A percentile compares a stretch with the other conserved stretches of the same genome.
phyloP scores from a whole-genome alignment of 225 moss, liverwort and hornwort genomes.

The Pseudisothecium myosuroides region DNA sequence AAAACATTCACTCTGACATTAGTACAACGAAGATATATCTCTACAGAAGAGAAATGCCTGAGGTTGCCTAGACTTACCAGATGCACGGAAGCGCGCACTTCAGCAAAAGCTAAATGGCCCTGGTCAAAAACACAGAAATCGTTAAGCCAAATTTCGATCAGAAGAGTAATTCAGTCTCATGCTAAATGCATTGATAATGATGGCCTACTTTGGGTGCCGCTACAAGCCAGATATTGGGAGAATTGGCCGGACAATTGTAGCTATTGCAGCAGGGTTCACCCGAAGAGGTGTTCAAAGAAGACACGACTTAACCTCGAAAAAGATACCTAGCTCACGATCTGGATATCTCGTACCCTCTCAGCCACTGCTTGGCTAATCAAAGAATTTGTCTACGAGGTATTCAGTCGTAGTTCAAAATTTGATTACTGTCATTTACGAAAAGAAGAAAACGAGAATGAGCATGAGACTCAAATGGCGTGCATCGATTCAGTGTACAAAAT shows the following conservation, averaged over 20 bases:
- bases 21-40: neutral
- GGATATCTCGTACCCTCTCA: neutral
- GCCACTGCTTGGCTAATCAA: neutral
- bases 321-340: neutral
- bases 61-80: neutral
- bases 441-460: neutral
- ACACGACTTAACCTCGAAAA: neutral
- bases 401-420: neutral
- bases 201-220: neutral
- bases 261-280: neutral
- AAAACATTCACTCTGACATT: neutral
- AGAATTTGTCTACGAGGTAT: neutral
- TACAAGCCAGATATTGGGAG: neutral
- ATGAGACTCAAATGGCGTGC: neutral
- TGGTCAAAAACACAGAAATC: neutral
- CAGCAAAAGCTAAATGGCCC: neutral
- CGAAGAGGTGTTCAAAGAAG: neutral
- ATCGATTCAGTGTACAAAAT: neutral
- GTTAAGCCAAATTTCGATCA: neutral
- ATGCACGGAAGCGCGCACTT: neutral
- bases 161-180: neutral
- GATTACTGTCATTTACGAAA: neutral
- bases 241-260: no score
- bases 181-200: neutral
- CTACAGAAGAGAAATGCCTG: neutral